Evolutionary conservation across 2,329 filamentous ascomycete genomes (phyloP), one percentile per base, ranked within the genome.

Genomic region (Venturia pyrina): DNA sequence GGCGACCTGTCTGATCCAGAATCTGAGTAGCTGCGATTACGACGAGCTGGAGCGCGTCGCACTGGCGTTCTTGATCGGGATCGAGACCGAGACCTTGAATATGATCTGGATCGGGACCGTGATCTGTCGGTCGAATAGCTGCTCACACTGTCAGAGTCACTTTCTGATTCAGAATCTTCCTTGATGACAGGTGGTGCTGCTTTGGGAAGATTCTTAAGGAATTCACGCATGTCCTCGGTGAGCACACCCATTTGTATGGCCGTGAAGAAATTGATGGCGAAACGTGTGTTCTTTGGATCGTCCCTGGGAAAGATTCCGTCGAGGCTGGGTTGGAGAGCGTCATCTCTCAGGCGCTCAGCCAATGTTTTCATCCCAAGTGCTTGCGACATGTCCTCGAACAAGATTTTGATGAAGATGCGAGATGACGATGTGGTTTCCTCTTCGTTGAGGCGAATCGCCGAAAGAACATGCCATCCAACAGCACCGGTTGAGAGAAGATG

Each of bases 241-340:
- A 99, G 83, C 32, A 86, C 87, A 74, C 95, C 95, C 90, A 99
- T 96, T 67, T 93, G 92, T 72, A 99, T 96, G 72, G 92, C 95
- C 11, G 95, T 99, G 76, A 99, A 98, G 82, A 97, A 99, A 78
- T 99, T 99, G 87, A 99, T 96, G 63, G 93, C 91, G 81, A 99
- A 99, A 65, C 93, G 87, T 48, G 93, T 92, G 77, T 97, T 95
- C 73, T 90, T 88, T 32, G 92, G 86, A 72, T 92, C 91, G 75
- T 98, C 93, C 68, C 82, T 88, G 0, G 95, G 95, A 82, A 99
- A 98, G 56, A 99, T 80, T 40, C 93, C 93, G 48, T 88, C 86
- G 67, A 97, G 86, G 74, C 85, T 89, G 62, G 91, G 86, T 68
- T 88, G 87, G 48, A 98, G 81, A 62, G 86, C 83, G 56, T 95